A percentile compares a stretch with the other conserved stretches of the same genome.
These are phyloP conservation scores for Skeletonema marinoi DNA, from an alignment of 108 stramenopile species.

Conservation along the genomic window DNA sequence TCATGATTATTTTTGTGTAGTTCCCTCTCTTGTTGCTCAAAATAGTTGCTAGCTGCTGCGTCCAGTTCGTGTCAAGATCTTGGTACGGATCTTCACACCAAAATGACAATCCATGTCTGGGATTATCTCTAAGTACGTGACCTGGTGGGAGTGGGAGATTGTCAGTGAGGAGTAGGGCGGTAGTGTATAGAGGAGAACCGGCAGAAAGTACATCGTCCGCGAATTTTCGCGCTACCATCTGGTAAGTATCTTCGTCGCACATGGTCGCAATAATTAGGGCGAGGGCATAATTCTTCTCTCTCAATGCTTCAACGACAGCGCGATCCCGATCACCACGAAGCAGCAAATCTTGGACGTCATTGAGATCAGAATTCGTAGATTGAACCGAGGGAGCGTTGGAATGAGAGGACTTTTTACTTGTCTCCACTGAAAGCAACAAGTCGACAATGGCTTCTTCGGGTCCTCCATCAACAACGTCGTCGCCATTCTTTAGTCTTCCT, in stretches of 20 bases:
- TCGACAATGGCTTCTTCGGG: conserved; percentile 75
- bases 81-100: conserved; percentile 49
- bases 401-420: background rate
- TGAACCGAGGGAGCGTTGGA: background rate
- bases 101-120: conserved; percentile 25
- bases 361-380: conserved; percentile 16
- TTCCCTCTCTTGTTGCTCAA: conserved; percentile 38
- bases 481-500: conserved; percentile 71
- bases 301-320: conserved; percentile 71
- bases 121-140: conserved; percentile 13
- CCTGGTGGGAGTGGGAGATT: conserved; percentile 47
- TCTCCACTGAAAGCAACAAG: conserved; percentile 49
- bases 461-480: conserved; percentile 51
- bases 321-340: conserved; percentile 69
- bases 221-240: conserved; percentile 58
- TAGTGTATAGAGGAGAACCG: conserved; percentile 81
- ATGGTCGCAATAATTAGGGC: conserved; percentile 78
- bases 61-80: conserved; percentile 62
- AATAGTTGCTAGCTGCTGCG: conserved; percentile 68
- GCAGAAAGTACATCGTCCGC: conserved; percentile 50
- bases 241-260: conserved; percentile 68
- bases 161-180: conserved; percentile 67
- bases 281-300: conserved; percentile 62
- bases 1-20: conserved; percentile 50
- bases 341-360: conserved; percentile 57